Evolutionary conservation across 768 basidiomycete species (phyloP), one percentile per base, ranked within the genome.

Genomic region (Tylopilus subfusipes): DNA sequence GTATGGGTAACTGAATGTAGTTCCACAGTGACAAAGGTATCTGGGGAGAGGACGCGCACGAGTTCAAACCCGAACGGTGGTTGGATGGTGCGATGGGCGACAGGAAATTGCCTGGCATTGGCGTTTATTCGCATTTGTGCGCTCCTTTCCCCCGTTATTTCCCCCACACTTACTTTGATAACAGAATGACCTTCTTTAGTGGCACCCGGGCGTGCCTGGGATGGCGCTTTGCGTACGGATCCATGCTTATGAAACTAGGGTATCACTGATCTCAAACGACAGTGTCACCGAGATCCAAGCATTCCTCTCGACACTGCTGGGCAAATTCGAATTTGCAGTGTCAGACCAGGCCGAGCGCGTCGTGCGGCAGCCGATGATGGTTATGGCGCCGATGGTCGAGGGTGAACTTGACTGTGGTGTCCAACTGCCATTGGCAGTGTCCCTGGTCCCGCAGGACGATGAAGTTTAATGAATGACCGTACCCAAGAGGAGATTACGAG

Each of bases 241-340:
- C 30, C 6, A 10, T 34, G 7, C 25, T n/a, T 42, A 2, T 25
- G 18, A 24, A 43, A 40, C 18, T 2, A 36, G n/a, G 13, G 1
- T 13, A 3, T 36, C 13, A 10, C 25, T 56, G 19, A 50, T 25
- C 25, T 13, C 5, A 38, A 16, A 24, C 3, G 7, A 14, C 55
- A 73, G 73, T 4, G 54, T 82, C 4, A 57, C 76, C 21, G 82
- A 85, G 59, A 60, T 84, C 4, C 83, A 85, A 58, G 73, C 76
- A 0, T 82, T 85, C 68, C 57, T 84, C 22, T 73, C 77, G n/a
- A 81, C 81, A 57, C 66, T 84, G 14, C 61, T 85, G 27, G 68
- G 73, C 39, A 73, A 79, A 56, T 82, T 84, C 62, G 81, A 83
- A 57, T 81, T 84, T 57, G 58, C 60, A n/a, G 55, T 64, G 45